phyloP scores from a whole-genome alignment of 1,139 yeast genomes.

The Meyerozyma sp. region DNA sequence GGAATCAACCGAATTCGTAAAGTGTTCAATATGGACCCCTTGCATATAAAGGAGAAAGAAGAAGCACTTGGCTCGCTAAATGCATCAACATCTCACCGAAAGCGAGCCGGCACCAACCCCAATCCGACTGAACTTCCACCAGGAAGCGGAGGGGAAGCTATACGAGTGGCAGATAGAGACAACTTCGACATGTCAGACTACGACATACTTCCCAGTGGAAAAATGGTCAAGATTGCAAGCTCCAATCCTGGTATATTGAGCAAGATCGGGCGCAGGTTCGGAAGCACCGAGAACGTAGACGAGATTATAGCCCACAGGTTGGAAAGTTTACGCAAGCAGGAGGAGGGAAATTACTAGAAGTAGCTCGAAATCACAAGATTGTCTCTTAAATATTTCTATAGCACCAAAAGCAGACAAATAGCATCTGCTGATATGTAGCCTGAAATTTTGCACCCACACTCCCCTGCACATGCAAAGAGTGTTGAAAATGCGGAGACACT shows the following conservation, averaged over 20 bases:
- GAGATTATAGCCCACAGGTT: conserved; percentile 54
- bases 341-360: neutral
- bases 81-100: conserved; percentile 35
- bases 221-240: conserved; percentile 41
- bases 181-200: conserved; percentile 28
- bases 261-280: conserved; percentile 26
- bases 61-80: conserved; percentile 6
- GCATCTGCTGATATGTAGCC: neutral
- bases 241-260: conserved; percentile 14
- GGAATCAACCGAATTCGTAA: conserved; percentile 5
- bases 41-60: neutral
- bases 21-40: conserved; percentile 4
- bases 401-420: neutral
- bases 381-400: neutral
- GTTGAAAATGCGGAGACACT: neutral
- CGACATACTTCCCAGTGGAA: conserved; percentile 70
- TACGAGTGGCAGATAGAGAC: conserved; percentile 20
- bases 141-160: conserved; percentile 40
- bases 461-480: neutral
- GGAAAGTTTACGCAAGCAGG: conserved; percentile 15
- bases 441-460: neutral
- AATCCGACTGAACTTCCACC: conserved; percentile 45
- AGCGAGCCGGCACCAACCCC: conserved; percentile 48
- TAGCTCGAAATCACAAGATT: neutral
- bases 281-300: conserved; percentile 49